phyloP scores from a whole-genome alignment of 129 eudicot species.

The Lactuca sativa region DNA sequence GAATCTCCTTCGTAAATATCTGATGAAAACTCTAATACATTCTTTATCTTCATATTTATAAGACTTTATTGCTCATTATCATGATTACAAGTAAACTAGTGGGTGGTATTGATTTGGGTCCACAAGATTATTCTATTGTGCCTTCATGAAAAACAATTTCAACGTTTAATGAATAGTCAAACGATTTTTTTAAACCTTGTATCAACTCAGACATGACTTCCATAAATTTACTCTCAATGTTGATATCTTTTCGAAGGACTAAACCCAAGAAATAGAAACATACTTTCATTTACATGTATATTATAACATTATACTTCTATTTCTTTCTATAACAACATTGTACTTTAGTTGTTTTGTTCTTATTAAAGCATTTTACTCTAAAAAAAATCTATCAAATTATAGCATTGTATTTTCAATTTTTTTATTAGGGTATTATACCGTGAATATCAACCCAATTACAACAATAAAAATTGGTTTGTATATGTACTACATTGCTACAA shows the following conservation, averaged over 20 bases:
- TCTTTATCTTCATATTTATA: background rate
- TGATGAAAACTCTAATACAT: background rate
- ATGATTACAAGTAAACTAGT: slow-evolving; percentile 1
- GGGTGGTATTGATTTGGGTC: background rate
- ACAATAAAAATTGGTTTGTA: too few species aligned
- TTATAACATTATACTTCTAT: too few species aligned
- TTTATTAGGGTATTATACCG: background rate
- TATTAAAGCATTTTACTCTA: too few species aligned
- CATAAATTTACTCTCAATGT: too few species aligned
- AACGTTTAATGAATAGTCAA: background rate
- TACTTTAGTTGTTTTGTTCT: too few species aligned
- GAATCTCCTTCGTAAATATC: background rate
- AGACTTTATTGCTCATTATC: background rate
- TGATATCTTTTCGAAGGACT: background rate
- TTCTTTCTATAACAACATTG: too few species aligned
- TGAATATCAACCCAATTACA: too few species aligned
- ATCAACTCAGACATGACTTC: too few species aligned
- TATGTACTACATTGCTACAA: too few species aligned
- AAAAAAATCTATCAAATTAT: too few species aligned
- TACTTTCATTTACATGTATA: too few species aligned
- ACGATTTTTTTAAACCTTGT: background rate
- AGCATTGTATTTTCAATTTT: background rate
- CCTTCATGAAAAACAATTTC: too few species aligned
- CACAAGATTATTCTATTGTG: background rate
- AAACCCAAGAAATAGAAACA: background rate